Evolutionary conservation across 164 flowering plant genomes (phyloP).

Genomic region (Paratinospora sagittata): DNA sequence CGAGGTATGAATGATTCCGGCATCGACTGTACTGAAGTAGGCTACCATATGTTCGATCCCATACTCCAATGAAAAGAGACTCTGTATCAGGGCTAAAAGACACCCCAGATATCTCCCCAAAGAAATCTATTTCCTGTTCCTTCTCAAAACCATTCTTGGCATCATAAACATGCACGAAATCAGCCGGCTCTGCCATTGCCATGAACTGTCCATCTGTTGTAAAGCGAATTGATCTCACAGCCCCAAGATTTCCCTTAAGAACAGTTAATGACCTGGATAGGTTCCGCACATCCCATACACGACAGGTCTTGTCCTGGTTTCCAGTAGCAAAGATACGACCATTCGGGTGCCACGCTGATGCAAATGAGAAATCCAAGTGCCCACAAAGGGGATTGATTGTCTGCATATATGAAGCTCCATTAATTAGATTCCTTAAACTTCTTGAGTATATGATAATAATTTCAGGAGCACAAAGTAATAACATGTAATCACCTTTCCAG

Average conservation of each 20-base stretch:
- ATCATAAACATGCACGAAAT: slow-evolving; percentile 81
- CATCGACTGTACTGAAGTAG: slow-evolving; percentile 64
- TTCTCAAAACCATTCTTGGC: slow-evolving; percentile 55
- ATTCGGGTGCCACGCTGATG: slow-evolving; percentile 96
- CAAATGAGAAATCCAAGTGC: slow-evolving; percentile 89
- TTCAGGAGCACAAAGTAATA: background rate
- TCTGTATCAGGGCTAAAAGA: slow-evolving; percentile 95
- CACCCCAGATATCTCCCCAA: slow-evolving; percentile 89
- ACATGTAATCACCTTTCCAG: slow-evolving; percentile 60
- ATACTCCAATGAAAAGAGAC: slow-evolving; percentile 77
- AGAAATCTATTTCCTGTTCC: slow-evolving; percentile 89
- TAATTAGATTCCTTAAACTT: background rate
- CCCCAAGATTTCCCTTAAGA: slow-evolving; percentile 88
- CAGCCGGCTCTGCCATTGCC: slow-evolving; percentile 96
- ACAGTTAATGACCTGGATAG: slow-evolving; percentile 63
- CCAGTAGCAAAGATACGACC: slow-evolving; percentile 86
- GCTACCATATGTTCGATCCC: slow-evolving; percentile 95
- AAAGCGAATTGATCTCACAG: slow-evolving; percentile 78
- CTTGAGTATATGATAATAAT: background rate
- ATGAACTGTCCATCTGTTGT: slow-evolving; percentile 79
- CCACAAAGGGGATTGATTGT: slow-evolving; percentile 45
- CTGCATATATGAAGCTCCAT: slow-evolving; percentile 30
- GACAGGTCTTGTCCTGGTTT: slow-evolving; percentile 95
- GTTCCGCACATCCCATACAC: slow-evolving; percentile 80
- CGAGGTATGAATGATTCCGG: slow-evolving; percentile 52